These are phyloP conservation scores for Malbranchea zuffiana DNA, from an alignment of 2,329 filamentous ascomycete genomes.

Conservation along the genomic window DNA sequence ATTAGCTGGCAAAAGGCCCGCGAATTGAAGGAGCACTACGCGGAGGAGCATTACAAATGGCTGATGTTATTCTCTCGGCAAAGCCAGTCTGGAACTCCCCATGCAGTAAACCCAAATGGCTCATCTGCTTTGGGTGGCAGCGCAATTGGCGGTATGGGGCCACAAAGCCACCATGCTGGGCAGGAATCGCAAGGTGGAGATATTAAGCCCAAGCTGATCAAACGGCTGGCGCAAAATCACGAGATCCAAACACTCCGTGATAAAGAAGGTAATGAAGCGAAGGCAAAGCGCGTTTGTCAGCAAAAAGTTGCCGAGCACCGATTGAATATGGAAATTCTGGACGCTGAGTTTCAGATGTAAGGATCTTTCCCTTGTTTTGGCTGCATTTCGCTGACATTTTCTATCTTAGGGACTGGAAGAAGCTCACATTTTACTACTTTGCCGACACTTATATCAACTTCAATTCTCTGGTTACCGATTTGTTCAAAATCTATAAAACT, in stretches of 20 bases:
- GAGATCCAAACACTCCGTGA: constrained; percentile 82
- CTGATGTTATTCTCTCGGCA: constrained; percentile 96
- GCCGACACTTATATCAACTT: constrained; percentile 98
- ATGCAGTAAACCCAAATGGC: constrained; percentile 37
- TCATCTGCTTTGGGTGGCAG: constrained; percentile 56
- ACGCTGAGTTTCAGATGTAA: constrained; percentile 97
- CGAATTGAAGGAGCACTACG: constrained; percentile 79
- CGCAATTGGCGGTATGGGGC: constrained; percentile 67
- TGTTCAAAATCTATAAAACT: constrained; percentile 99
- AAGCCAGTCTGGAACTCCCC: constrained; percentile 39
- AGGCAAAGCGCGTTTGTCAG: constrained; percentile 92
- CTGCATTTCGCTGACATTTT: constrained; percentile 2
- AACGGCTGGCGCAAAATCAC: constrained; percentile 80
- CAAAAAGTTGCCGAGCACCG: constrained; percentile 92
- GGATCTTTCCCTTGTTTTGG: constrained; percentile 30
- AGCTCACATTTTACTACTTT: constrained; percentile 98
- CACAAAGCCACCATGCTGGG: constrained; percentile 59
- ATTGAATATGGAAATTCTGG: constrained; percentile 95
- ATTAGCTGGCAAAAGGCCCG: constrained; percentile 81
- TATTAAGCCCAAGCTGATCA: constrained; percentile 92
- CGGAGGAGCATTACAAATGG: constrained; percentile 95
- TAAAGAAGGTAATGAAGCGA: constrained; percentile 95
- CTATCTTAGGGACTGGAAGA: constrained; percentile 79
- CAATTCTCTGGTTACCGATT: constrained; percentile 89
- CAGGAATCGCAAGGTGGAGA: constrained; percentile 63